A percentile compares a stretch with the other conserved stretches of the same genome.
These are phyloP conservation scores for Calonectria multiphialidica DNA, from an alignment of 2,329 filamentous ascomycete genomes.

Conservation along the genomic window DNA sequence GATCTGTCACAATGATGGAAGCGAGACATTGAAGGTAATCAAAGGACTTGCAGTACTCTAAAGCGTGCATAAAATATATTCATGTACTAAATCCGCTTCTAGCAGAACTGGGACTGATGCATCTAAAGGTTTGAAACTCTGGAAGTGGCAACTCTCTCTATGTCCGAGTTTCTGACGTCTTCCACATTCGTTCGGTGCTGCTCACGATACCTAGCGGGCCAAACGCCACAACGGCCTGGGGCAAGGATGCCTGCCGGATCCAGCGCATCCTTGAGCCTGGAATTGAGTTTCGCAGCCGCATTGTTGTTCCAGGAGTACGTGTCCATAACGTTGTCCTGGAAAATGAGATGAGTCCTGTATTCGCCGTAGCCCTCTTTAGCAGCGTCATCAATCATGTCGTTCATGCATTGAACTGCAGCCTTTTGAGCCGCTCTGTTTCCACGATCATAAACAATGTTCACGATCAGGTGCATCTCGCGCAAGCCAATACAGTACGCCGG, in stretches of 20 bases:
- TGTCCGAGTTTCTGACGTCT: not conserved
- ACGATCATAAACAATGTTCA: not conserved
- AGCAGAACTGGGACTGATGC: too few relatives aligned
- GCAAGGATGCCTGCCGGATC: slow-evolving; percentile 36
- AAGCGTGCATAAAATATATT: too few relatives aligned
- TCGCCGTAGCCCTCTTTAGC: slow-evolving; percentile 33
- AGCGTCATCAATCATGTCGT: slow-evolving; percentile 26
- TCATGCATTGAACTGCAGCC: not conserved
- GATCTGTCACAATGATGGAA: too few relatives aligned
- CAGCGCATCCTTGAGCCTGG: slow-evolving; percentile 22
- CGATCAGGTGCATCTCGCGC: not conserved
- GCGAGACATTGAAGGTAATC: too few relatives aligned
- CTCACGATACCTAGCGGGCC: not conserved
- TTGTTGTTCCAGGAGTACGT: slow-evolving; percentile 35
- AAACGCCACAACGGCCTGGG: slow-evolving; percentile 32
- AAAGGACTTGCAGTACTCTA: too few relatives aligned
- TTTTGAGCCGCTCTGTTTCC: not conserved
- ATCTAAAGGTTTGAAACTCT: too few relatives aligned
- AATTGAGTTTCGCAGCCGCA: slow-evolving; percentile 30
- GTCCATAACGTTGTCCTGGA: slow-evolving; percentile 34
- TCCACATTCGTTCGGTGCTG: not conserved
- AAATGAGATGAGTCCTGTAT: slow-evolving; percentile 31
- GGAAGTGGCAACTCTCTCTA: too few relatives aligned
- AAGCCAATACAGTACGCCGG: not conserved
- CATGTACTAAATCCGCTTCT: too few relatives aligned